phyloP scores from a whole-genome alignment of 2,329 filamentous ascomycete genomes.

The Ceratocystis alfenasii region DNA sequence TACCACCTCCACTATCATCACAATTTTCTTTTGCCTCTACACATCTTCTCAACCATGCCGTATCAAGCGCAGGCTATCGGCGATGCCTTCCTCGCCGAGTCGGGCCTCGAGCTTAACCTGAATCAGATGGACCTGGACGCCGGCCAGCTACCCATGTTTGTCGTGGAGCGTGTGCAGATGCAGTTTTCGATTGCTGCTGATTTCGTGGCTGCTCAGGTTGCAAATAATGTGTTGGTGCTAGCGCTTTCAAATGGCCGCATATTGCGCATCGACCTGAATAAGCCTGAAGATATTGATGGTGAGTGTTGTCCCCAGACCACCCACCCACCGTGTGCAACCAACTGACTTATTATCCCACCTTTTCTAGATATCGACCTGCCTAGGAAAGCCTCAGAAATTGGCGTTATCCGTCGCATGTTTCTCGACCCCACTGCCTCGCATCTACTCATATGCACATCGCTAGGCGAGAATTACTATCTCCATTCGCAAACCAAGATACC shows the following conservation, averaged over 20 bases:
- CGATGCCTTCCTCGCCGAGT: conserved; percentile 57
- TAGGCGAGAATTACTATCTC: conserved; percentile 94
- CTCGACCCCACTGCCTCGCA: conserved; percentile 95
- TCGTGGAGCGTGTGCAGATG: conserved; percentile 81
- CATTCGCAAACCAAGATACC: conserved; percentile 88
- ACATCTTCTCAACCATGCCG: conserved; percentile 42
- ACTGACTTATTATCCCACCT: not conserved
- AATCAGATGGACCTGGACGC: conserved; percentile 39
- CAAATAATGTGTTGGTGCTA: conserved; percentile 90
- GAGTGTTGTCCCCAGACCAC: conserved; percentile 23
- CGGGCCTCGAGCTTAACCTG: conserved; percentile 40
- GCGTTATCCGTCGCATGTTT: conserved; percentile 90
- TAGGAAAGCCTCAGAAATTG: conserved; percentile 80
- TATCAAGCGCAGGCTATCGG: conserved; percentile 45
- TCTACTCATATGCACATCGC: conserved; percentile 77
- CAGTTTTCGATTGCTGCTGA: conserved; percentile 90
- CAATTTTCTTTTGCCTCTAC: not conserved
- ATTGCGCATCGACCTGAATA: conserved; percentile 84
- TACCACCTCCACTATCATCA: not conserved
- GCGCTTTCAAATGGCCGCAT: conserved; percentile 88
- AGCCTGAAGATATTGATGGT: conserved; percentile 90
- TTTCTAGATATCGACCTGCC: conserved; percentile 82
- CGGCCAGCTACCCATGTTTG: conserved; percentile 76
- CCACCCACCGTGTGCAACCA: too few species aligned
- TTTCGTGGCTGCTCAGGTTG: conserved; percentile 91